Conservation (phyloP, 1,284 basidiomycete genomes). For the Mycena sp. region DNA sequence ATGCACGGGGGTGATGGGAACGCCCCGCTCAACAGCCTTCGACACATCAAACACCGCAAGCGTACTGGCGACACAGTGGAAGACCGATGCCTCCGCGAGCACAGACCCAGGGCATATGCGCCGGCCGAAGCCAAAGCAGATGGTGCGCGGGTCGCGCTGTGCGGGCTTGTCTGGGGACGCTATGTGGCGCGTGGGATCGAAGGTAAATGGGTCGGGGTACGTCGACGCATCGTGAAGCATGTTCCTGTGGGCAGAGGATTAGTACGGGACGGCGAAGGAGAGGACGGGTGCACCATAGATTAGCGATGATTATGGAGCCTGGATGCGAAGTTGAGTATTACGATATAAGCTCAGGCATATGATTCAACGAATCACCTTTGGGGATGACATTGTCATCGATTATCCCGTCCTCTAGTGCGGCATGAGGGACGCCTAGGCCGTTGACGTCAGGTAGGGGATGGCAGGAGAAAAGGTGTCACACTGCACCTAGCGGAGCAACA, state of each 20-base stretch:
- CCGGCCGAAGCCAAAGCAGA: constrained; percentile 44
- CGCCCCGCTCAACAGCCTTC: constrained; percentile 33
- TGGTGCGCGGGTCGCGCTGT: constrained; percentile 37
- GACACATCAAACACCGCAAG: constrained; percentile 47
- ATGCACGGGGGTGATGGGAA: constrained; percentile 46
- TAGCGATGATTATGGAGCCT: constrained; percentile 37
- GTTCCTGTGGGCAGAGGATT: constrained; percentile 29
- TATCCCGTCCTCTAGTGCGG: constrained; percentile 46
- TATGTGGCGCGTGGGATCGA: constrained; percentile 42
- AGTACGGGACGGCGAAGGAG: not conserved
- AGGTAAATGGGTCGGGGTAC: constrained; percentile 41
- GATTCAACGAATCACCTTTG: constrained; percentile 41
- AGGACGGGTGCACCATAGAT: constrained; percentile 36
- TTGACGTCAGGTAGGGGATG: not conserved
- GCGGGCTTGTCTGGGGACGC: constrained; percentile 12
- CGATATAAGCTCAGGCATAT: constrained; percentile 17
- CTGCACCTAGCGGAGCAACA: constrained; percentile 31
- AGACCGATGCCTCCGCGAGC: constrained; percentile 50
- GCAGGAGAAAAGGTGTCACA: not conserved
- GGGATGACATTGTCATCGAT: constrained; percentile 48
- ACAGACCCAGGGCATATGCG: constrained; percentile 45
- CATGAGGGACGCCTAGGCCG: constrained; percentile 47
- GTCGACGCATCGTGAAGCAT: constrained; percentile 41
- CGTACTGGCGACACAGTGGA: constrained; percentile 44
- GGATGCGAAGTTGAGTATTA: not conserved